phyloP scores from a whole-genome alignment of 495 filamentous ascomycete genomes.

The Eremomyces bilateralis region DNA sequence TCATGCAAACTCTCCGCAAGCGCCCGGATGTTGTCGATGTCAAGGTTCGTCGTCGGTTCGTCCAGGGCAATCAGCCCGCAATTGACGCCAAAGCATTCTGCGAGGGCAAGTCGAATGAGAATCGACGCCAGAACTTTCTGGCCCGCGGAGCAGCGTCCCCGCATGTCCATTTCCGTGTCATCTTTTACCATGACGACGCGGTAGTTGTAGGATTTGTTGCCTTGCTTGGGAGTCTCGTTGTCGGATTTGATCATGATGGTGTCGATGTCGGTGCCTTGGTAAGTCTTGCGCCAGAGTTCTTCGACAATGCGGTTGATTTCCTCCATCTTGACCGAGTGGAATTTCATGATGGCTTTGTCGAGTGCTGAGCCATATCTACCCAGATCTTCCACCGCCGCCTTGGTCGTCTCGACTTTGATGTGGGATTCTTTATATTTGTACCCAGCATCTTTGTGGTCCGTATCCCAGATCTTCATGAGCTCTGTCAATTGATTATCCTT shows the following conservation, averaged over 20 bases:
- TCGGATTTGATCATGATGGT: constrained; percentile 87
- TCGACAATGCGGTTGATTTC: constrained; percentile 90
- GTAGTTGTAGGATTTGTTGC: constrained; percentile 85
- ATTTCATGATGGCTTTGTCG: constrained; percentile 92
- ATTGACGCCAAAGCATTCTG: constrained; percentile 90
- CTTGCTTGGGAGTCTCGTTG: constrained; percentile 48
- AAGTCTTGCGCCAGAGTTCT: constrained; percentile 90
- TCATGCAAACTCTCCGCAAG: constrained; percentile 66
- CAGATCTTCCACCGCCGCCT: constrained; percentile 78
- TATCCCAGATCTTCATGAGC: constrained; percentile 54
- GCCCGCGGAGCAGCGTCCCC: constrained; percentile 85
- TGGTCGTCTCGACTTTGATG: constrained; percentile 81
- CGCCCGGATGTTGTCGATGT: constrained; percentile 78
- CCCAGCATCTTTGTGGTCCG: constrained; percentile 70
- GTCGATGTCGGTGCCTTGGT: constrained; percentile 94
- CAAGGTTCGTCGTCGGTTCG: constrained; percentile 94
- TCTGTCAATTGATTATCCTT: constrained; percentile 60
- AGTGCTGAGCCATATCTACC: constrained; percentile 58
- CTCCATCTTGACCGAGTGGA: constrained; percentile 90
- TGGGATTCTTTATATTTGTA: constrained; percentile 66
- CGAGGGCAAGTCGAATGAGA: constrained; percentile 89
- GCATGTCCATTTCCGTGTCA: constrained; percentile 98
- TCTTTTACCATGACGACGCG: constrained; percentile 97
- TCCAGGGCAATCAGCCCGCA: constrained; percentile 94
- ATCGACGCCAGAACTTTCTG: constrained; percentile 94